These are phyloP conservation scores for Grosmannia clavigera DNA, from an alignment of 2,329 filamentous ascomycete genomes.

Conservation along the genomic window DNA sequence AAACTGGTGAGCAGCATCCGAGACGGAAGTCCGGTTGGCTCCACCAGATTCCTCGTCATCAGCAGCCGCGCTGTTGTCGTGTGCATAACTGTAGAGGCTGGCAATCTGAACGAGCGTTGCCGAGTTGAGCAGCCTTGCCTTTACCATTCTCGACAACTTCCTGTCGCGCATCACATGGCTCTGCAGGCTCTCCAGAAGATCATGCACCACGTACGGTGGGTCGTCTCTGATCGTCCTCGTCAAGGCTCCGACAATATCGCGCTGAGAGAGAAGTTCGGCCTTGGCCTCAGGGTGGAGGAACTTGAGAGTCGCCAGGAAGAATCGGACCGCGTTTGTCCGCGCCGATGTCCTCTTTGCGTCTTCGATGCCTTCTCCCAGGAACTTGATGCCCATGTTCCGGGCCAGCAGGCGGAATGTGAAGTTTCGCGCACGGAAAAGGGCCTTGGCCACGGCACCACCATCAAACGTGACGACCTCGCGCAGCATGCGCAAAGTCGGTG, in stretches of 20 bases:
- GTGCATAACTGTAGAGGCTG: slow-evolving; percentile 53
- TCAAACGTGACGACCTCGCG: slow-evolving; percentile 79
- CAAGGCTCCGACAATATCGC: slow-evolving; percentile 55
- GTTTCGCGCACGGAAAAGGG: slow-evolving; percentile 65
- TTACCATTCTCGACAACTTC: slow-evolving; percentile 58
- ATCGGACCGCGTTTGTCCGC: slow-evolving; percentile 69
- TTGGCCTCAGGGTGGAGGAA: slow-evolving; percentile 68
- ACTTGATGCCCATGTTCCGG: slow-evolving; percentile 64
- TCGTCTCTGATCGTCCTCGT: slow-evolving; percentile 71
- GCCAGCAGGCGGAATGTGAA: slow-evolving; percentile 70
- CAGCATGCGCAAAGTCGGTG: slow-evolving; percentile 73
- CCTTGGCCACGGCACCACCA: slow-evolving; percentile 65
- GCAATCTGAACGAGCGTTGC: slow-evolving; percentile 61
- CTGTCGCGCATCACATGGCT: slow-evolving; percentile 62
- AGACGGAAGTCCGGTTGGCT: slow-evolving; percentile 33
- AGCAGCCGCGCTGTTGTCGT: slow-evolving; percentile 48
- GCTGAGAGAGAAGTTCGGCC: slow-evolving; percentile 69
- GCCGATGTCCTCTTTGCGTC: slow-evolving; percentile 63
- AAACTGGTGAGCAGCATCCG: slow-evolving; percentile 62
- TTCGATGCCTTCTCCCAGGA: slow-evolving; percentile 45
- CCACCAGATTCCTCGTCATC: neutral
- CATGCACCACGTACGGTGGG: slow-evolving; percentile 58
- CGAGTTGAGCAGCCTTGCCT: slow-evolving; percentile 64
- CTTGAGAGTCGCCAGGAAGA: slow-evolving; percentile 67
- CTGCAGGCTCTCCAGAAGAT: slow-evolving; percentile 61